phyloP scores from a whole-genome alignment of 2,329 filamentous ascomycete species.

The Sordariomycetes sp. region DNA sequence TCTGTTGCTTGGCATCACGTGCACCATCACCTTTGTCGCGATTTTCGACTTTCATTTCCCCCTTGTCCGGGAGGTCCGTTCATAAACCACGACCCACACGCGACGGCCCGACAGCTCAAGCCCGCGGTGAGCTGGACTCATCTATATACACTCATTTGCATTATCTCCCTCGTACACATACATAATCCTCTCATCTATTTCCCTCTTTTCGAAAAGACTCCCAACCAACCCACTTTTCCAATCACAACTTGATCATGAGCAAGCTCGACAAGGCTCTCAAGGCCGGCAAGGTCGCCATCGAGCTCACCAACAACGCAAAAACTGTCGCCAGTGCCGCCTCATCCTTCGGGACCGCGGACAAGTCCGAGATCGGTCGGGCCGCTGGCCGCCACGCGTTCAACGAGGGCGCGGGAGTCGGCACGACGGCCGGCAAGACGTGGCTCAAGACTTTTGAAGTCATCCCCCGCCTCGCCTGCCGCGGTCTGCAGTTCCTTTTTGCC shows the following conservation, averaged over 20 bases:
- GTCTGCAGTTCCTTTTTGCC: conserved; percentile 57
- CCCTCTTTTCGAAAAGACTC: neutral
- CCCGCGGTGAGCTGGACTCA: conserved; percentile 2
- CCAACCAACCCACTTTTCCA: neutral
- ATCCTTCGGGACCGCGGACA: conserved; percentile 18
- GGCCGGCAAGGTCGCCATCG: conserved; percentile 18
- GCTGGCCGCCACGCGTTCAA: conserved; percentile 18
- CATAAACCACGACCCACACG: neutral
- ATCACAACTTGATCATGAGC: conserved; percentile 11
- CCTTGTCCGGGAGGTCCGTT: neutral
- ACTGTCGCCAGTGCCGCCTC: conserved; percentile 12
- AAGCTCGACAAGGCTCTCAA: conserved; percentile 17
- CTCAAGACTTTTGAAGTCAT: conserved; percentile 31
- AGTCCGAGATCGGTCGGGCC: conserved; percentile 17
- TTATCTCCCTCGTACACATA: neutral
- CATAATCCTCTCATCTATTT: neutral
- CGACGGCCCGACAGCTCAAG: neutral
- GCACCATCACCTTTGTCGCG: neutral
- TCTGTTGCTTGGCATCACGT: neutral
- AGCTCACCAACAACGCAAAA: conserved; percentile 16
- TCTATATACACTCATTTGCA: neutral
- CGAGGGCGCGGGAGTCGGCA: conserved; percentile 21
- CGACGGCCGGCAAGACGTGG: conserved; percentile 27
- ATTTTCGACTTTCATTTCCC: neutral
- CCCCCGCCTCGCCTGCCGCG: conserved; percentile 40